Percentiles rank a stretch among this genome's conserved stretches.
phyloP scores from a whole-genome alignment of 2,329 filamentous ascomycete species.

The Ophiostoma australiae region DNA sequence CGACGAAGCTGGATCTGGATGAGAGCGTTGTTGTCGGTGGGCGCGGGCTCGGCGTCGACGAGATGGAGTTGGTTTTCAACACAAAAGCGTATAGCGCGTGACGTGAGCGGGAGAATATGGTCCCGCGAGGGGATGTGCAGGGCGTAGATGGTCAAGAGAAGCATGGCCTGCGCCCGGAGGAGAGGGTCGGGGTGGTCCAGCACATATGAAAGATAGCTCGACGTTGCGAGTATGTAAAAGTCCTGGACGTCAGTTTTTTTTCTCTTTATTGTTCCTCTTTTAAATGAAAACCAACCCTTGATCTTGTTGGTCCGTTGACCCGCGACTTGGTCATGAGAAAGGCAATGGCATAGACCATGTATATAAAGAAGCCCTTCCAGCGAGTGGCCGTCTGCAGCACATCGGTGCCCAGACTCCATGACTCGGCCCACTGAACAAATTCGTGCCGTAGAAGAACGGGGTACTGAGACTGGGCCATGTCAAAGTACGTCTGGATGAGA shows the following conservation, averaged over 20 bases:
- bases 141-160: constrained; percentile 30
- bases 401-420: constrained; percentile 6
- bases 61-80: constrained; percentile 32
- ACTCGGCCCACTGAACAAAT: constrained; percentile 27
- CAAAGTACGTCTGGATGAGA: constrained; percentile 30
- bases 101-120: constrained; percentile 31
- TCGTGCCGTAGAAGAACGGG: constrained; percentile 25
- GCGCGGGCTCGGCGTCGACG: constrained; percentile 27
- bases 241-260: constrained; percentile 15
- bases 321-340: constrained; percentile 26
- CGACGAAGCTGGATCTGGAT: constrained; percentile 30
- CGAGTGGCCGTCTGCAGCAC: neutral
- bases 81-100: constrained; percentile 32
- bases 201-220: constrained; percentile 17
- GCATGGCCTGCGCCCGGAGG: constrained; percentile 28
- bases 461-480: constrained; percentile 31
- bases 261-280: neutral
- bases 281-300: neutral
- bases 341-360: constrained; percentile 28
- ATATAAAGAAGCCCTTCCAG: constrained; percentile 30
- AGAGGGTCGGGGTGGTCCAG: constrained; percentile 24
- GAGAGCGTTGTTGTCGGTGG: neutral
- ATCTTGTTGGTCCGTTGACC: constrained; percentile 20
- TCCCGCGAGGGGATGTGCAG: constrained; percentile 32
- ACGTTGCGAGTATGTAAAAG: constrained; percentile 27